Evolutionary conservation across 1,139 yeast genomes (phyloP).

Genomic region (Scheffersomyces parashehatae): DNA sequence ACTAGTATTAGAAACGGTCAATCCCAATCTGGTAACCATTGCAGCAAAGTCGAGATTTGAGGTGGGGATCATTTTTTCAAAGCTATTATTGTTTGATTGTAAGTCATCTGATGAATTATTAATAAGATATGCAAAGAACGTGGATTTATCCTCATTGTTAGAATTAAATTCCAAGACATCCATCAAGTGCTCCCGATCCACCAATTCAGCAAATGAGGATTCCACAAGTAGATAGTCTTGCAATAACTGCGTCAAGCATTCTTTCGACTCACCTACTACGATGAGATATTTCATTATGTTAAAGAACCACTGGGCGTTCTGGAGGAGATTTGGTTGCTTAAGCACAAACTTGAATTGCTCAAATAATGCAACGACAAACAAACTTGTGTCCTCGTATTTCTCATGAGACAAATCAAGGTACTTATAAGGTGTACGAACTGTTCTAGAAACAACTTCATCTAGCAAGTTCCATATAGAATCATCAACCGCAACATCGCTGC

Average conservation of each 20-base stretch:
- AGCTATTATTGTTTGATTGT: constrained; percentile 3
- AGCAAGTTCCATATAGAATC: constrained; percentile 51
- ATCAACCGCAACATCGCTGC: constrained; percentile 13
- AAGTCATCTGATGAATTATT: constrained; percentile 22
- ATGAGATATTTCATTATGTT: constrained; percentile 43
- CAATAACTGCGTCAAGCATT: constrained; percentile 28
- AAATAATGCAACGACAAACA: constrained; percentile 62
- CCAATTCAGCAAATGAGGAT: constrained; percentile 5
- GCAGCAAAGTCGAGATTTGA: constrained; percentile 51
- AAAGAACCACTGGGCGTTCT: constrained; percentile 49
- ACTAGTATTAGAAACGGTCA: constrained; percentile 22
- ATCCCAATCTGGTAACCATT: constrained; percentile 36
- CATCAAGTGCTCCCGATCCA: constrained; percentile 5
- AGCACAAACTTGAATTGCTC: constrained; percentile 71
- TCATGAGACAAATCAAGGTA: constrained; percentile 67
- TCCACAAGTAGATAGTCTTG: constrained; percentile 18
- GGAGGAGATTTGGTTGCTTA: constrained; percentile 19
- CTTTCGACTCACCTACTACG: constrained; percentile 55
- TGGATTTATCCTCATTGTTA: constrained; percentile 3
- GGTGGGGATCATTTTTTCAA: constrained; percentile 34
- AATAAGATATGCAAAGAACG: constrained; percentile 23
- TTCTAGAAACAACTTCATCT: constrained; percentile 73
- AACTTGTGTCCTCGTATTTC: constrained; percentile 49
- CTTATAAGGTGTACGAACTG: constrained; percentile 75
- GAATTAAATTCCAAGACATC: constrained; percentile 3